A percentile compares a stretch with the other conserved stretches of the same genome.
phyloP scores from a whole-genome alignment of 129 eudicot species.

The Lactuca sativa region DNA sequence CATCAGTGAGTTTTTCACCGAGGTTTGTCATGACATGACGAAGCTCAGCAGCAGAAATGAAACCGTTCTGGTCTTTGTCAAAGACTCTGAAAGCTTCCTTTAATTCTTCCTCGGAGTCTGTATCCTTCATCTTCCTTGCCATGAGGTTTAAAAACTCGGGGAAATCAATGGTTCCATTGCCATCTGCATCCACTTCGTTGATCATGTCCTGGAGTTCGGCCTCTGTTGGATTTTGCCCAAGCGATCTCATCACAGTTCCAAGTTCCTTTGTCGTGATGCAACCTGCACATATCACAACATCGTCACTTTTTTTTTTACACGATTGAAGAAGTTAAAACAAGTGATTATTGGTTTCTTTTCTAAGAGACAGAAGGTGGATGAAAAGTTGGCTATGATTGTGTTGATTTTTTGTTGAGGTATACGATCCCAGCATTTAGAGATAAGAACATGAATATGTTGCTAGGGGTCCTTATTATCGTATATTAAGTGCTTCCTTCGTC shows the following conservation, averaged over 20 bases:
- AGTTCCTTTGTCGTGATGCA: constrained; percentile 44
- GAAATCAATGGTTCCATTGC: constrained; percentile 40
- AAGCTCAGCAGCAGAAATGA: constrained; percentile 44
- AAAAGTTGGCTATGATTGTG: too few relatives aligned
- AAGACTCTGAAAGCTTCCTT: constrained; percentile 47
- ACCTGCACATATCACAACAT: constrained; percentile 30
- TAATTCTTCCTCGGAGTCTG: constrained; percentile 42
- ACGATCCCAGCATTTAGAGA: not conserved
- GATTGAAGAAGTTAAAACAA: too few relatives aligned
- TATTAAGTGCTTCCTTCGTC: not conserved
- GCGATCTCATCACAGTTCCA: constrained; percentile 43
- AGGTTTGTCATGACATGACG: constrained; percentile 46
- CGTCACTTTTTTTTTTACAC: too few relatives aligned
- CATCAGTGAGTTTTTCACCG: constrained; percentile 41
- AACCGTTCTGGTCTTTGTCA: constrained; percentile 41
- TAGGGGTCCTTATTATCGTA: constrained; percentile 1
- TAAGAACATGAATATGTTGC: constrained; percentile 8
- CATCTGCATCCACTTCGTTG: constrained; percentile 43
- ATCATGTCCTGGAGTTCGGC: constrained; percentile 45
- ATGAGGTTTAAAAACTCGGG: constrained; percentile 42
- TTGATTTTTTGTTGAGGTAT: too few relatives aligned
- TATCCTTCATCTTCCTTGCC: constrained; percentile 46
- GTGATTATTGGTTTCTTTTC: too few relatives aligned
- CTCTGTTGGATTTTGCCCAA: constrained; percentile 44
- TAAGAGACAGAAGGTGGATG: too few relatives aligned